Evolutionary conservation across 1,284 basidiomycete species (phyloP), one percentile per base, ranked within the genome.

Genomic region (Amylostereum areolatum): DNA sequence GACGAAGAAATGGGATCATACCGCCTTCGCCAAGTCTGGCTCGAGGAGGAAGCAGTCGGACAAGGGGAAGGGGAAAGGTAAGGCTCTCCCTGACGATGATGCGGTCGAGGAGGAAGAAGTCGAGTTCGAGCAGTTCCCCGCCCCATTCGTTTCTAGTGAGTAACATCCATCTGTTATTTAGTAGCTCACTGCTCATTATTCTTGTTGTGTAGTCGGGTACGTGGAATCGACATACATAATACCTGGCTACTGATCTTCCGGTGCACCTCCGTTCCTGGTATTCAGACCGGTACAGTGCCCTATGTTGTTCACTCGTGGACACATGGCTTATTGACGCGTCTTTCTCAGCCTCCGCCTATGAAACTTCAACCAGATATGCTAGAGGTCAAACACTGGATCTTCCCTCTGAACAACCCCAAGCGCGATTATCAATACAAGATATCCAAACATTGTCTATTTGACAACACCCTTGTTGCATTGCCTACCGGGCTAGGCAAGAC

Each of bases 401-500:
- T 90, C 65, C 97, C 97, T 1, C 78, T 89, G 5, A 98, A 99
- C 63, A 78, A 81, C 45, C 81, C 87, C 1, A 92, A 89, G 59
- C 85, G 97, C 53, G 87, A 92, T 58, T 99, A 99, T 63, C 97
- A 99, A 60, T 96, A 81, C 65, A 97, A 98, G 57, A 98, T 99
- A 53, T 88, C 94, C 47, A 83, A 80, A 58, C 78, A 83, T 33
- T 89, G 87, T 59, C 77, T 99, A 30, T 94, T 90, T 59, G 89
- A 97, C 45, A 99, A 99, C 62, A 92, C 92, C 2, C 80, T 99
- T 3, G 95, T 98, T 25, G 90, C 94, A 1, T 72, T 99, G 9
- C 97, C 97, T 0, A 99, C 97, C 0, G 97, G 97, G 52, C 73
- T 99, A 5, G 97, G 97, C 24, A 99, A 99, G 72, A 99, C 97